Conservation (phyloP, 192 early-diverging fungal genomes). For the Bifiguratus adelaidae region DNA sequence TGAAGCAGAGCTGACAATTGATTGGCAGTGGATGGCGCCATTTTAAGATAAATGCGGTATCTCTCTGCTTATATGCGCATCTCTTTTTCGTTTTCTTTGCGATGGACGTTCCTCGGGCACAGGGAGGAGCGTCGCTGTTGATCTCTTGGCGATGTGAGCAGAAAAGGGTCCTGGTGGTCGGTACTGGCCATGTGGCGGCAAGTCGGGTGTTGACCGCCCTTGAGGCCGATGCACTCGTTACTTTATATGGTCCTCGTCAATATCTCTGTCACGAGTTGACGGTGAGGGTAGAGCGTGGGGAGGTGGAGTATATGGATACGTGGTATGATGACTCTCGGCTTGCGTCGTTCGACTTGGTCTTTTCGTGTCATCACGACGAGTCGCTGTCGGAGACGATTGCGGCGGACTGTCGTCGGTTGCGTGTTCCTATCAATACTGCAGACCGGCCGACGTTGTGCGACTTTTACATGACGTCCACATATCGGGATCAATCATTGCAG, state of each 20-base stretch:
- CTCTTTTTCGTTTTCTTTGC: background rate
- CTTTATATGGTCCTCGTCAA: conserved; percentile 30
- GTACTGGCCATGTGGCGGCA: conserved; percentile 50
- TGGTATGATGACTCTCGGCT: conserved; percentile 30
- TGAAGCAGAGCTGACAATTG: no score
- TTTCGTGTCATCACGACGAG: conserved; percentile 31
- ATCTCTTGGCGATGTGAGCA: conserved; percentile 41
- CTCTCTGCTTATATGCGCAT: background rate
- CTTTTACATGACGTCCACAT: conserved; percentile 70
- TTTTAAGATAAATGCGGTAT: no score
- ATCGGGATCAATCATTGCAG: conserved; percentile 58
- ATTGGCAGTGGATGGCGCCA: no score
- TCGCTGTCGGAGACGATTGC: conserved; percentile 21
- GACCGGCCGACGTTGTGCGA: conserved; percentile 67
- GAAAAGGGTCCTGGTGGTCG: conserved; percentile 56
- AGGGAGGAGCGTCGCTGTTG: conserved; percentile 38
- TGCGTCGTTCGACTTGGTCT: conserved; percentile 20
- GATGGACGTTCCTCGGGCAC: conserved; percentile 8
- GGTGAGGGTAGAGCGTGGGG: conserved; percentile 26
- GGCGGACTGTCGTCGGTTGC: conserved; percentile 11
- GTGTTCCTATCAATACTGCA: conserved; percentile 70
- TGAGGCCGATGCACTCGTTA: conserved; percentile 57
- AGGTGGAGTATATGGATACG: conserved; percentile 24
- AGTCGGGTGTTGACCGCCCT: conserved; percentile 55
- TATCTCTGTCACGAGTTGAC: conserved; percentile 29